A percentile compares a stretch with the other conserved stretches of the same genome.
phyloP scores from a whole-genome alignment of 176 grass and related monocot species.

The Oryza officinalis region DNA sequence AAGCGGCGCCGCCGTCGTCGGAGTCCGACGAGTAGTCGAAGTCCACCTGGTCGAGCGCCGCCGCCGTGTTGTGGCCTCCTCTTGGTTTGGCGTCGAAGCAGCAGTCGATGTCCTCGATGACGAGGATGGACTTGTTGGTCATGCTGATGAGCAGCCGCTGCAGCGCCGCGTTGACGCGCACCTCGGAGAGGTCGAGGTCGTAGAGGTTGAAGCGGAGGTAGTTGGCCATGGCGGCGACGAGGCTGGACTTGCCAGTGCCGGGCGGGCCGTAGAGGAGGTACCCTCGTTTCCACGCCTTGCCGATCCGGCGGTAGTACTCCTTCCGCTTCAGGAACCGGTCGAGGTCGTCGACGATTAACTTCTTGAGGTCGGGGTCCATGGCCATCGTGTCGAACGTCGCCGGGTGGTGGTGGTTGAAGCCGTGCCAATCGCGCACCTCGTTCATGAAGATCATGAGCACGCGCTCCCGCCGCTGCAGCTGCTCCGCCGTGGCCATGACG shows the following conservation, averaged over 20 bases:
- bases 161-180: not conserved
- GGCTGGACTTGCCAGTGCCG: constrained; percentile 44
- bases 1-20: not conserved
- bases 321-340: constrained; percentile 42
- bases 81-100: constrained; percentile 36
- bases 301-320: constrained; percentile 54
- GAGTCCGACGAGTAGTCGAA: not conserved
- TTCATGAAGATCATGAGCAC: constrained; percentile 39
- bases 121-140: constrained; percentile 32
- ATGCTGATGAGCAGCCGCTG: constrained; percentile 13
- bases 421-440: not conserved
- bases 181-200: constrained; percentile 41
- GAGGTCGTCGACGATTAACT: constrained; percentile 50
- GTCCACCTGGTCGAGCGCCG: not conserved
- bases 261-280: constrained; percentile 51
- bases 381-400: constrained; percentile 66
- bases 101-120: constrained; percentile 41
- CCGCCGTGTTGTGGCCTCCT: not conserved
- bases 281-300: constrained; percentile 60
- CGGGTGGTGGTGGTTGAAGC: constrained; percentile 55
- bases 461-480: constrained; percentile 18
- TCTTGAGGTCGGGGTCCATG: constrained; percentile 57
- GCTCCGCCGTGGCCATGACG: constrained; percentile 26
- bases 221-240: constrained; percentile 45
- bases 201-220: constrained; percentile 40